Evolutionary conservation across 2,329 filamentous ascomycete genomes (phyloP).

Genomic region (Hypoxylon sp.): DNA sequence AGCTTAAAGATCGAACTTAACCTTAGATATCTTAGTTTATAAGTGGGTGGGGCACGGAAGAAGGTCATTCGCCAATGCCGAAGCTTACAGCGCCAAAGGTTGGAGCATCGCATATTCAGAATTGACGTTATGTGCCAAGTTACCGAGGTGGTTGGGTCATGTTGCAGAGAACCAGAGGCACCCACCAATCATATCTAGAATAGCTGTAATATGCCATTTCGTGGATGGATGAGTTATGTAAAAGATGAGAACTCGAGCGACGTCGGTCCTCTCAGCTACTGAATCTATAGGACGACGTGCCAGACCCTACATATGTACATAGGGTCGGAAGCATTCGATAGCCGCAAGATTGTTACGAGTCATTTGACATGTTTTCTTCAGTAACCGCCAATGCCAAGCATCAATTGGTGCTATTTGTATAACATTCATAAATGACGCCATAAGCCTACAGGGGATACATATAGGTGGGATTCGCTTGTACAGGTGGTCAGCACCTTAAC

Average conservation of each 20-base stretch:
- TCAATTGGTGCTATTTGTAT: constrained; percentile 8
- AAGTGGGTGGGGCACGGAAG: constrained; percentile 19
- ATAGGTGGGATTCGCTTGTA: constrained; percentile 11
- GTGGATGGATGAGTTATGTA: constrained; percentile 36
- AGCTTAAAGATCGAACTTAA: constrained; percentile 31
- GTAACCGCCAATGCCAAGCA: background rate
- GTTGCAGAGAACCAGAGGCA: constrained; percentile 10
- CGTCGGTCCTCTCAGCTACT: constrained; percentile 20
- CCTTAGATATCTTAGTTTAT: constrained; percentile 21
- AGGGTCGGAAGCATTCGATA: constrained; percentile 7
- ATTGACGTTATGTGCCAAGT: constrained; percentile 40
- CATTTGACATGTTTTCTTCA: background rate
- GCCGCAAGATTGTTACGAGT: background rate
- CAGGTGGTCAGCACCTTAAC: constrained; percentile 30
- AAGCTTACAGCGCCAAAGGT: constrained; percentile 19
- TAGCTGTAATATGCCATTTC: constrained; percentile 21
- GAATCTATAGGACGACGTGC: constrained; percentile 3
- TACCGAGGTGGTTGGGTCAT: constrained; percentile 12
- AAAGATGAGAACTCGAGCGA: constrained; percentile 27
- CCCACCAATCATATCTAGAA: constrained; percentile 25
- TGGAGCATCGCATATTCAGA: constrained; percentile 10
- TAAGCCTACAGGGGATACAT: constrained; percentile 16
- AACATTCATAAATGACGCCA: constrained; percentile 25
- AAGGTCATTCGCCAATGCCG: constrained; percentile 38
- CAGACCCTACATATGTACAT: constrained; percentile 9